Percentiles rank a stretch among this genome's conserved stretches.
phyloP scores from a whole-genome alignment of 495 filamentous ascomycete species.

The Podospora pseudocomata region DNA sequence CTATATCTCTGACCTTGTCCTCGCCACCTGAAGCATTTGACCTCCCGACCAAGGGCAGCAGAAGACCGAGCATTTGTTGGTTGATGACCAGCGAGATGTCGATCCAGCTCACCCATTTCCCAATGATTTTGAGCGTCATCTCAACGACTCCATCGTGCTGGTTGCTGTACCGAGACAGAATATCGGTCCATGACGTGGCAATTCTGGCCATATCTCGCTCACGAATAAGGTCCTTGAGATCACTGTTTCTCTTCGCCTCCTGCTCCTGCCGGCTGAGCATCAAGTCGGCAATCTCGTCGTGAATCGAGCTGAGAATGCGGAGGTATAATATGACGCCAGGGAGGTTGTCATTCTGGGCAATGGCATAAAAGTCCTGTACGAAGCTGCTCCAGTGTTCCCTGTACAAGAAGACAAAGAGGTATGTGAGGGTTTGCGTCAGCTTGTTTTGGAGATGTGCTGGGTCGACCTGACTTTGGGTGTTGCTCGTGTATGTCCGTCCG shows the following conservation, averaged over 20 bases:
- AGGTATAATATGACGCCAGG: slow-evolving; percentile 82
- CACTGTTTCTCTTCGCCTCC: slow-evolving; percentile 73
- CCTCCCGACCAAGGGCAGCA: slow-evolving; percentile 74
- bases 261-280: slow-evolving; percentile 69
- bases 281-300: slow-evolving; percentile 95
- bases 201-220: slow-evolving; percentile 81
- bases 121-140: slow-evolving; percentile 80
- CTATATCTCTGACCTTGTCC: slow-evolving; percentile 76
- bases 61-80: slow-evolving; percentile 72
- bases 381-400: slow-evolving; percentile 78
- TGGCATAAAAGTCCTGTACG: slow-evolving; percentile 75
- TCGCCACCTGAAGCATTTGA: slow-evolving; percentile 48
- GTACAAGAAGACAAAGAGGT: slow-evolving; percentile 83
- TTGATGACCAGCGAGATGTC: slow-evolving; percentile 92
- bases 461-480: slow-evolving; percentile 55
- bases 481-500: slow-evolving; percentile 62
- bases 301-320: slow-evolving; percentile 77
- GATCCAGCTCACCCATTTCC: slow-evolving; percentile 97
- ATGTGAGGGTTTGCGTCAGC: slow-evolving; percentile 89
- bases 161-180: slow-evolving; percentile 74
- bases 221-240: slow-evolving; percentile 85
- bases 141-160: slow-evolving; percentile 72
- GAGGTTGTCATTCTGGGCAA: slow-evolving; percentile 63
- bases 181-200: slow-evolving; percentile 83
- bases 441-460: slow-evolving; percentile 86